Evolutionary conservation across 805 yeast species (phyloP).

Genomic region (Metahyphopichia silvanorum): DNA sequence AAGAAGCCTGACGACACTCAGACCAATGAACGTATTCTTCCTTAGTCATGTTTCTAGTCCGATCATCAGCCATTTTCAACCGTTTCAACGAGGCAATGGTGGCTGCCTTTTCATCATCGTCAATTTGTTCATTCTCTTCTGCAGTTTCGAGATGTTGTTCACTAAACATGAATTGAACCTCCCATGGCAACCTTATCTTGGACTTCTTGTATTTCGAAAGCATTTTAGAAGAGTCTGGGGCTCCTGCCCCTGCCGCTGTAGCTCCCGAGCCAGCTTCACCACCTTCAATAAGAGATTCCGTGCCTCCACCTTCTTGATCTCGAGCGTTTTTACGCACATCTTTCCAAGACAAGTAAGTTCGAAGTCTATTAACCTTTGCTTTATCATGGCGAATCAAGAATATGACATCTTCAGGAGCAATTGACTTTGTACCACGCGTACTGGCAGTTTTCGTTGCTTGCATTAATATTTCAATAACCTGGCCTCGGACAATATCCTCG

Average conservation of each 20-base stretch:
- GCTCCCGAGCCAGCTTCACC: conserved; percentile 47
- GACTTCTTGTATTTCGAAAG: conserved; percentile 60
- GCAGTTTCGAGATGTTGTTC: conserved; percentile 81
- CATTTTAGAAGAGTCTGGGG: conserved; percentile 39
- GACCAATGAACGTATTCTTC: conserved; percentile 99
- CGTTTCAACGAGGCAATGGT: conserved; percentile 84
- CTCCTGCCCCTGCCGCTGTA: conserved; percentile 28
- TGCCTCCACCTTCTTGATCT: conserved; percentile 53
- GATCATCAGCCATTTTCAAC: conserved; percentile 87
- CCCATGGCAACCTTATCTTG: conserved; percentile 91
- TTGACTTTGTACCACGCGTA: conserved; percentile 75
- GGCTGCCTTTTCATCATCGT: conserved; percentile 89
- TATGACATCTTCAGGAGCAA: conserved; percentile 90
- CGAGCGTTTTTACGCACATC: conserved; percentile 83
- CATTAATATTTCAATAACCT: conserved; percentile 79
- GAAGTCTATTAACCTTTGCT: conserved; percentile 86
- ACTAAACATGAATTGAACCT: conserved; percentile 85
- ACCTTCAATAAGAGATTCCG: conserved; percentile 48
- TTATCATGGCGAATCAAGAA: conserved; percentile 88
- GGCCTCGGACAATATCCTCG: conserved; percentile 93
- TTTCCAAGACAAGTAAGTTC: conserved; percentile 94
- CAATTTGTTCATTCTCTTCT: conserved; percentile 57
- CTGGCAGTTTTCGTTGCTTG: conserved; percentile 79
- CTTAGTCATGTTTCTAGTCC: conserved; percentile 90
- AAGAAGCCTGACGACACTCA: conserved; percentile 96